Evolutionary conservation across 306 rosid genomes (phyloP).

Genomic region (Abrus pulchellus): DNA sequence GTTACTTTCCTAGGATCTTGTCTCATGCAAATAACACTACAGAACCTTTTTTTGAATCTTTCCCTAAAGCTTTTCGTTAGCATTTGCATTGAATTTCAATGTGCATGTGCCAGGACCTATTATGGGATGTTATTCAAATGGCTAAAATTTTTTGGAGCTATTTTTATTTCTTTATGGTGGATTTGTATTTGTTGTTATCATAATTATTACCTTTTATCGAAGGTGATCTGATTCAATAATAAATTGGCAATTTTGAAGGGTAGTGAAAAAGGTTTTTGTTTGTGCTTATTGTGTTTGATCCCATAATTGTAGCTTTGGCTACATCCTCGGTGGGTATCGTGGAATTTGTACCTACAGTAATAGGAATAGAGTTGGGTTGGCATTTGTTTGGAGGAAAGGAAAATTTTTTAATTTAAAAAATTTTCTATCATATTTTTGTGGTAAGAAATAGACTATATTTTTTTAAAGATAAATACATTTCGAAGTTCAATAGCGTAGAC

Average conservation of each 20-base stretch:
- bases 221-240: conserved; percentile 42
- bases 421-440: too few relatives aligned
- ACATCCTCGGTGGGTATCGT: conserved; percentile 47
- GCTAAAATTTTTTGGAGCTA: conserved; percentile 45
- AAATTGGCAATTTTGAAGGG: conserved; percentile 40
- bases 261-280: background rate
- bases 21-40: conserved; percentile 39
- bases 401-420: too few relatives aligned
- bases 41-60: background rate
- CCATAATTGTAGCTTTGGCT: conserved; percentile 37
- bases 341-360: conserved; percentile 40
- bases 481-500: too few relatives aligned
- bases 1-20: conserved; percentile 66
- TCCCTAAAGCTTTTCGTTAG: conserved; percentile 39
- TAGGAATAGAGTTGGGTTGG: conserved; percentile 45
- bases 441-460: too few relatives aligned
- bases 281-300: conserved; percentile 35
- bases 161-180: conserved; percentile 9
- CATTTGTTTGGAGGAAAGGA: background rate
- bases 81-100: conserved; percentile 41
- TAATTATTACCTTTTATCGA: conserved; percentile 7
- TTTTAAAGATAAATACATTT: too few relatives aligned
- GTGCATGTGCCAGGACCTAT: background rate
- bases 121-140: conserved; percentile 24
- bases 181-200: conserved; percentile 16